These are phyloP conservation scores for Nitzschia palea DNA, from an alignment of 108 stramenopile species.

Conservation along the genomic window DNA sequence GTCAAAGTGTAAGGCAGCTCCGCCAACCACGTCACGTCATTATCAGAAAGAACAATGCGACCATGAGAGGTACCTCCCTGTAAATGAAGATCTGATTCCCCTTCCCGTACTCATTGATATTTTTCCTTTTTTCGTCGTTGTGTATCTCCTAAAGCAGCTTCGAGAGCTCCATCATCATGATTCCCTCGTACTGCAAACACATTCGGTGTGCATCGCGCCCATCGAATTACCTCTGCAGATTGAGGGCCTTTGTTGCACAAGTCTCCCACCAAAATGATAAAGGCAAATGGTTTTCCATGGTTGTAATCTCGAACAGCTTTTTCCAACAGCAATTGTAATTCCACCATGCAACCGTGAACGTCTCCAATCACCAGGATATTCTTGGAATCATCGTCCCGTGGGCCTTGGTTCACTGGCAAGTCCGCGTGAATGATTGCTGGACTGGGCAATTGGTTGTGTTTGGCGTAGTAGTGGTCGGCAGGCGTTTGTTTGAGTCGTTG, in stretches of 20 bases:
- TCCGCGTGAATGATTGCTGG: constrained; percentile 26
- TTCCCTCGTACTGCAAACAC: constrained; percentile 85
- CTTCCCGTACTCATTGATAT: constrained; percentile 55
- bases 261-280: constrained; percentile 87
- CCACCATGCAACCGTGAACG: constrained; percentile 83
- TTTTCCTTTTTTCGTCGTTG: constrained; percentile 32
- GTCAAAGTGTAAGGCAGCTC: constrained; percentile 73
- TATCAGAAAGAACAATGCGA: constrained; percentile 42
- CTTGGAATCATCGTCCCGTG: background rate
- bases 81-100: constrained; percentile 1
- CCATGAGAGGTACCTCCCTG: background rate
- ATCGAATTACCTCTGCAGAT: constrained; percentile 70
- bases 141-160: constrained; percentile 66
- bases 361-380: constrained; percentile 78
- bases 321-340: constrained; percentile 58
- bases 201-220: constrained; percentile 43
- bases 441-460: constrained; percentile 40
- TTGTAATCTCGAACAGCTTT: constrained; percentile 52
- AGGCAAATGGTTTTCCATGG: constrained; percentile 36
- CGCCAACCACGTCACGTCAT: constrained; percentile 70
- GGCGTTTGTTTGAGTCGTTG: constrained; percentile 30
- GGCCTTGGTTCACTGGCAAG: constrained; percentile 8
- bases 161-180: constrained; percentile 82
- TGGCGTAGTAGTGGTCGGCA: constrained; percentile 48
- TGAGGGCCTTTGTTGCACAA: constrained; percentile 90